Evolutionary conservation across 306 rosid genomes (phyloP).

Genomic region (Ammopiptanthus mongolicus): DNA sequence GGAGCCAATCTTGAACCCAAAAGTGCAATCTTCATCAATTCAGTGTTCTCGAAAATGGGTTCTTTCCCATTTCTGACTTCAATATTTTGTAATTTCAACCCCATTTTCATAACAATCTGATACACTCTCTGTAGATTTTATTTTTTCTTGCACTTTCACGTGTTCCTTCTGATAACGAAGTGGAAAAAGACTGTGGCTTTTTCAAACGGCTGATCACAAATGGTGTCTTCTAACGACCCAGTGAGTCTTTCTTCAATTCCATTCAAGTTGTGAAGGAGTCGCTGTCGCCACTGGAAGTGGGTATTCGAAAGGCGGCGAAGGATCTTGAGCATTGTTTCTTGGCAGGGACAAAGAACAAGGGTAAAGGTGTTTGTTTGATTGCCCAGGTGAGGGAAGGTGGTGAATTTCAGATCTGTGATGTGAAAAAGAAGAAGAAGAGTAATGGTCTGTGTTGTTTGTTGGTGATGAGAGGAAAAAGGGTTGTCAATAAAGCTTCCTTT

Average conservation of each 20-base stretch:
- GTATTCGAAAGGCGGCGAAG: constrained; percentile 71
- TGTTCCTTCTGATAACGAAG: neutral
- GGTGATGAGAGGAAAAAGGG: constrained; percentile 53
- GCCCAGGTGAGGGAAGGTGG: constrained; percentile 44
- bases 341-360: constrained; percentile 46
- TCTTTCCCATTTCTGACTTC: constrained; percentile 17
- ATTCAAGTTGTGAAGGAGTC: constrained; percentile 75
- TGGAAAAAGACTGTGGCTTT: constrained; percentile 20
- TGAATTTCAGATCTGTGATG: constrained; percentile 62
- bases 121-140: constrained; percentile 8
- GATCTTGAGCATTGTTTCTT: constrained; percentile 86
- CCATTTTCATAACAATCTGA: constrained; percentile 27
- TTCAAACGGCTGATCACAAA: constrained; percentile 40
- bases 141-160: neutral
- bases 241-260: constrained; percentile 84
- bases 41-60: constrained; percentile 8
- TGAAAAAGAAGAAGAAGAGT: constrained; percentile 39
- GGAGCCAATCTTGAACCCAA: constrained; percentile 25
- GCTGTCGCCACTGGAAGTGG: constrained; percentile 69
- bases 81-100: constrained; percentile 6
- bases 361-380: constrained; percentile 41
- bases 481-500: constrained; percentile 59
- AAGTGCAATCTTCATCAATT: constrained; percentile 26
- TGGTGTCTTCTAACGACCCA: constrained; percentile 83
- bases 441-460: constrained; percentile 32